Evolutionary conservation across 257 asterid genomes (phyloP).

Genomic region (Striga asiatica): DNA sequence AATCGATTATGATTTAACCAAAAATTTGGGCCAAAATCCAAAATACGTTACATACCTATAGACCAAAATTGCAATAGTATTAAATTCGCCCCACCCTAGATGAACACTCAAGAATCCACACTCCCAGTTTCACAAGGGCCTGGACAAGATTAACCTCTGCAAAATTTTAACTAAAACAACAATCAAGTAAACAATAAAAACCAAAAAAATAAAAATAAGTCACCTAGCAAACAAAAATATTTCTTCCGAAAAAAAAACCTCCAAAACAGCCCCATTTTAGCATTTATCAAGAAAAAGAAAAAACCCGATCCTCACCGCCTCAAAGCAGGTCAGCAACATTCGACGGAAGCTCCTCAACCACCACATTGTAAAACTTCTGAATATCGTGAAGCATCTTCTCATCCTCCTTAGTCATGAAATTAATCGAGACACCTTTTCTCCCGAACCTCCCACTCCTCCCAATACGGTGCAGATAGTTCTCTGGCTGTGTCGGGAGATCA

Average conservation of each 20-base stretch:
- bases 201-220: background rate
- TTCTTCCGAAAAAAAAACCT: background rate
- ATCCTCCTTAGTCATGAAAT: slow-evolving; percentile 51
- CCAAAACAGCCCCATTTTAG: no score
- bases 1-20: background rate
- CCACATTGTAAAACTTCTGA: slow-evolving; percentile 68
- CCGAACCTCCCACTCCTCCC: slow-evolving; percentile 78
- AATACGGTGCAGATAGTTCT: slow-evolving; percentile 68
- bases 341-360: slow-evolving; percentile 60
- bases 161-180: background rate
- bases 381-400: slow-evolving; percentile 65
- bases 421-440: slow-evolving; percentile 66
- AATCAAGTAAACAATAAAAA: background rate
- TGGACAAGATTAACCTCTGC: background rate
- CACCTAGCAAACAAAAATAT: background rate
- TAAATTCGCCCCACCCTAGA: background rate
- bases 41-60: slow-evolving; percentile 29
- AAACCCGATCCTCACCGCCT: slow-evolving; percentile 11
- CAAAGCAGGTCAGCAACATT: slow-evolving; percentile 69
- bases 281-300: background rate
- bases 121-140: background rate
- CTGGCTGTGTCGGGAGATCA: slow-evolving; percentile 73
- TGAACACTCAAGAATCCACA: background rate
- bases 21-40: slow-evolving; percentile 8
- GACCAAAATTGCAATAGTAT: slow-evolving; percentile 23